A percentile compares a stretch with the other conserved stretches of the same genome.
Conservation (phyloP, 2,329 filamentous ascomycete genomes). For the Diaporthe vexans region DNA sequence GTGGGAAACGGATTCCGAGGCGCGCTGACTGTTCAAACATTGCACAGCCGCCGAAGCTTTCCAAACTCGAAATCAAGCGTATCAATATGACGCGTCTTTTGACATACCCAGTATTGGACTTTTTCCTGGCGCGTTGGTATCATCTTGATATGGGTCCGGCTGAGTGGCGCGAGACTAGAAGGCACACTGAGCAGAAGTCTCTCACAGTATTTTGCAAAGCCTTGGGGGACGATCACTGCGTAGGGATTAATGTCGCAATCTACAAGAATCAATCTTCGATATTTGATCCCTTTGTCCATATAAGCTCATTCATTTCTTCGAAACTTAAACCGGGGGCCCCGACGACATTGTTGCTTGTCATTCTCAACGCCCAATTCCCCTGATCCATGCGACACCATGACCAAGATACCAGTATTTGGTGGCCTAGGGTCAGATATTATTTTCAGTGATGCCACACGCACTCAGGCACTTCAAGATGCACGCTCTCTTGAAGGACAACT, state of each 20-base stretch:
- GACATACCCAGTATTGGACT: background rate
- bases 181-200: too few relatives aligned
- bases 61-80: background rate
- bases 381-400: background rate
- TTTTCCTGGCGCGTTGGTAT: background rate
- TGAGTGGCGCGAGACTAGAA: background rate
- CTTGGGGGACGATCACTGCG: background rate
- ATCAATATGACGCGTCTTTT: conserved; percentile 17
- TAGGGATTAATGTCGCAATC: background rate
- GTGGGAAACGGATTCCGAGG: background rate
- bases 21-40: background rate
- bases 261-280: background rate
- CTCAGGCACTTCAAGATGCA: background rate
- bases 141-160: background rate
- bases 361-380: background rate
- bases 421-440: conserved; percentile 8
- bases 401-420: background rate
- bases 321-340: background rate
- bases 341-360: background rate
- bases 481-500: background rate
- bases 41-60: conserved; percentile 5
- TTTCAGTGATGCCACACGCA: background rate
- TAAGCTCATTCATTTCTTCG: background rate
- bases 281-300: background rate
- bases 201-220: background rate